Conservation (phyloP, 1,284 basidiomycete genomes). For the Puccinia sorghi region DNA sequence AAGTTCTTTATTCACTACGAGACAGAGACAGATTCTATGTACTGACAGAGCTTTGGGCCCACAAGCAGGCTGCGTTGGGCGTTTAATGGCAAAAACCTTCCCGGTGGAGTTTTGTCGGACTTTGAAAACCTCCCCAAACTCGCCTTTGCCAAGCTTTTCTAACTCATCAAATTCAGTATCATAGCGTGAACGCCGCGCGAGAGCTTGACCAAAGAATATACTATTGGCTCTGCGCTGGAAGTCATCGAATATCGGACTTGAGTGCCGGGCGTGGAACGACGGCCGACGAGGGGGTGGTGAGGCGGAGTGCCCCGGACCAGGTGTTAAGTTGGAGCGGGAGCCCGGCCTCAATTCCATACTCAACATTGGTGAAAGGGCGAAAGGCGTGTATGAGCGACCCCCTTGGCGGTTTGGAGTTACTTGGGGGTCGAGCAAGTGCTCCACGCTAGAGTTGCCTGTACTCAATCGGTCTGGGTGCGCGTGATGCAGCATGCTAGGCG, state of each 20-base stretch:
- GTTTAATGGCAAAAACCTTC: slow-evolving; percentile 84
- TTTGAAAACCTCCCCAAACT: slow-evolving; percentile 45
- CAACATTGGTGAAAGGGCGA: slow-evolving; percentile 3
- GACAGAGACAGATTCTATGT: not conserved
- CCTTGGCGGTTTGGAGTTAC: slow-evolving; percentile 42
- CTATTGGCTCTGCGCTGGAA: not conserved
- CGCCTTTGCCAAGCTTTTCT: slow-evolving; percentile 34
- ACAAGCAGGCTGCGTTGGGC: slow-evolving; percentile 81
- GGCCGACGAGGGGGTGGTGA: slow-evolving; percentile 13
- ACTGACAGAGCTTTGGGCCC: slow-evolving; percentile 85
- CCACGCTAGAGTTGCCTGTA: not conserved
- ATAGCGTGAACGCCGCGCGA: not conserved
- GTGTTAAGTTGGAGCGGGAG: not conserved
- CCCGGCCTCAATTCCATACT: not conserved
- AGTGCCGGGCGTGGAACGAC: slow-evolving; percentile 19
- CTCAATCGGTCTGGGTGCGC: not conserved
- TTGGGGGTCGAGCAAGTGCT: slow-evolving; percentile 33
- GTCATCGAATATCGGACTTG: slow-evolving; percentile 7
- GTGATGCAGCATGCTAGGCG: slow-evolving; percentile 30
- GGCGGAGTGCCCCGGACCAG: slow-evolving; percentile 7
- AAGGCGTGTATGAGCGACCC: slow-evolving; percentile 21
- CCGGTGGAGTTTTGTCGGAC: slow-evolving; percentile 54
- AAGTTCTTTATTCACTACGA: not conserved
- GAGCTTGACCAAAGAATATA: not conserved
- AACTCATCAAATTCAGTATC: slow-evolving; percentile 29